Conservation (phyloP, 345 rosid species). For the Eucalyptus cloeziana region DNA sequence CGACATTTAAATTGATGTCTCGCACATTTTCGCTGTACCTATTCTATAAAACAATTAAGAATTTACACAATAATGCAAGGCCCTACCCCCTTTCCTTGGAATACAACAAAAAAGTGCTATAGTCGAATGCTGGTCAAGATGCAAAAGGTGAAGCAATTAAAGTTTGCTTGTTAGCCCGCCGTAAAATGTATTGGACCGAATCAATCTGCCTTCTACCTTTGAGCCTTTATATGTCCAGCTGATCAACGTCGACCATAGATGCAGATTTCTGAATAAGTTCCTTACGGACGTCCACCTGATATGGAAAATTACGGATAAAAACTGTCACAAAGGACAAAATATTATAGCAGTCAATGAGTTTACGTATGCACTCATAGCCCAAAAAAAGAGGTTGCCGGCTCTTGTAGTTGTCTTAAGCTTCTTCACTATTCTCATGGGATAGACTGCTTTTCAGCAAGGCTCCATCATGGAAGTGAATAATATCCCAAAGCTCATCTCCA, state of each 20-base stretch:
- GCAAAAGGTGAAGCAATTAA: neutral
- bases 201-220: neutral
- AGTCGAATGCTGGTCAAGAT: neutral
- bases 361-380: neutral
- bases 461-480: neutral
- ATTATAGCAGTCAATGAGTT: neutral
- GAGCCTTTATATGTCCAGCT: slow-evolving; percentile 44
- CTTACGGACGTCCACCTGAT: slow-evolving; percentile 77
- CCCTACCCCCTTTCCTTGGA: neutral
- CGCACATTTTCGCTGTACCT: neutral
- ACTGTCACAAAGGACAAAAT: neutral
- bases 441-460: neutral
- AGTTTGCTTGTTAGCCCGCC: neutral
- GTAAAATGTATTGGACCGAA: neutral
- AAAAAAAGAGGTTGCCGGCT: neutral
- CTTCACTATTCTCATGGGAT: neutral
- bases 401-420: neutral
- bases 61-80: neutral
- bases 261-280: slow-evolving; percentile 69
- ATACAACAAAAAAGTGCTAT: neutral
- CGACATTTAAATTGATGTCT: neutral
- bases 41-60: neutral
- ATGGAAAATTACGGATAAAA: neutral
- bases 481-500: neutral
- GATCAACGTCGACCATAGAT: slow-evolving; percentile 35